These are phyloP conservation scores for Colletotrichum salicis DNA, from an alignment of 2,329 filamentous ascomycete species.

Conservation along the genomic window DNA sequence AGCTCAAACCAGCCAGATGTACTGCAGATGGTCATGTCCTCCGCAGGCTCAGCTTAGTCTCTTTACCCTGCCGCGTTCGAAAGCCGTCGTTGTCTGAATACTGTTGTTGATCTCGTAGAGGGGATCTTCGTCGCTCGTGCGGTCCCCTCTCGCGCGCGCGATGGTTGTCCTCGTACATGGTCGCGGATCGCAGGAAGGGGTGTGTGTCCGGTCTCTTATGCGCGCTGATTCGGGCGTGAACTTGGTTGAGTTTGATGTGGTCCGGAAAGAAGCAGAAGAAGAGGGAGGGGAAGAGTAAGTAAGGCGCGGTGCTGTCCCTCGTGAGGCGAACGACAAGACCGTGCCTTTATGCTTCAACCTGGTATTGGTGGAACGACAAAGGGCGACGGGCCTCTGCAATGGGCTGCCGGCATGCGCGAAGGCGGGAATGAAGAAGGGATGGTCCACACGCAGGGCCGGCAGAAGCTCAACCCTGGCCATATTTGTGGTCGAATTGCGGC, in stretches of 20 bases:
- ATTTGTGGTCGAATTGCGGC: neutral
- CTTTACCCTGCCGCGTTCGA: conserved; percentile 63
- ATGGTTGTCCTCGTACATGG: conserved; percentile 33
- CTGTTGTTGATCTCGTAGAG: conserved; percentile 32
- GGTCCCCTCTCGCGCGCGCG: conserved; percentile 32
- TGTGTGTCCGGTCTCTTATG: neutral
- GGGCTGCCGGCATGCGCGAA: neutral
- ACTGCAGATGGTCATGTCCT: conserved; percentile 36
- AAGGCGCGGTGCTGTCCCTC: conserved; percentile 14
- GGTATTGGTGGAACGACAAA: conserved; percentile 7
- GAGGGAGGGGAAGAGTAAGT: neutral
- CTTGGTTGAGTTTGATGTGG: conserved; percentile 8
- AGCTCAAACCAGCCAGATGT: conserved; percentile 44
- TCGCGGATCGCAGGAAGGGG: conserved; percentile 23
- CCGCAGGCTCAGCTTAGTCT: conserved; percentile 37
- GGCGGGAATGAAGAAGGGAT: conserved; percentile 22
- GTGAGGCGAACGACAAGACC: conserved; percentile 26
- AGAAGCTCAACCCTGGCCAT: conserved; percentile 20
- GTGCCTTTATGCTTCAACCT: conserved; percentile 18
- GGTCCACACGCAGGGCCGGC: conserved; percentile 10
- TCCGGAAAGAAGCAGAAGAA: conserved; percentile 7
- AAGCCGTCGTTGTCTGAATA: conserved; percentile 51
- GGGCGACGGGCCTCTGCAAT: conserved; percentile 1
- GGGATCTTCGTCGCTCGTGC: conserved; percentile 36
- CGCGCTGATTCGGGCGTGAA: conserved; percentile 5